Evolutionary conservation across 495 filamentous ascomycete genomes (phyloP).

Genomic region (Penicillium manginii): DNA sequence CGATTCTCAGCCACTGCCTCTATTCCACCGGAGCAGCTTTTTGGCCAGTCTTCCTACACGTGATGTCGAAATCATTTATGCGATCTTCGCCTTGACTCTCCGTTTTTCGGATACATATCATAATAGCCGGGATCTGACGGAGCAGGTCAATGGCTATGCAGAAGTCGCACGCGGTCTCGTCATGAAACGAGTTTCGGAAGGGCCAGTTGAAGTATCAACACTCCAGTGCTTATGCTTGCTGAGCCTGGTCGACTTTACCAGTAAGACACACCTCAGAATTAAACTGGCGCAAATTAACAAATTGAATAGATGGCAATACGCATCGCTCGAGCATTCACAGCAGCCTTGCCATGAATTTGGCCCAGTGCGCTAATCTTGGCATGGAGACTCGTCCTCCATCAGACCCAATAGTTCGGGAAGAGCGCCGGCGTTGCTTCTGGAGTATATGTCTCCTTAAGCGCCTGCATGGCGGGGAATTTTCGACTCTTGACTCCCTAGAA

Average conservation of each 20-base stretch:
- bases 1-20: constrained; percentile 50
- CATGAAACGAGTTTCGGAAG: constrained; percentile 47
- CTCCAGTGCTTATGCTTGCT: constrained; percentile 51
- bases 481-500: constrained; percentile 40
- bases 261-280: constrained; percentile 23
- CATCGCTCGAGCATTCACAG: constrained; percentile 52
- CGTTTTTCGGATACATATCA: constrained; percentile 36
- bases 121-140: constrained; percentile 15
- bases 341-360: constrained; percentile 51
- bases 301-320: constrained; percentile 46
- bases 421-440: constrained; percentile 53
- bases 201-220: constrained; percentile 51
- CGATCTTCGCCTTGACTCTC: constrained; percentile 42
- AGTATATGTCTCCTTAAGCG: constrained; percentile 51
- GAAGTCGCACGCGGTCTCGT: constrained; percentile 48
- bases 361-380: constrained; percentile 47
- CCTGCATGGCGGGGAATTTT: constrained; percentile 49
- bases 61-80: constrained; percentile 46
- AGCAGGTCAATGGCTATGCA: constrained; percentile 38
- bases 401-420: constrained; percentile 35
- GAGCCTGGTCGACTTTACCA: constrained; percentile 51
- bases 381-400: constrained; percentile 31
- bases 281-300: not conserved
- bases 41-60: constrained; percentile 36
- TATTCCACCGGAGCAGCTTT: constrained; percentile 46